These are phyloP conservation scores for Synchytrium microbalum DNA, from an alignment of 371 early-diverging fungal species.

Conservation along the genomic window DNA sequence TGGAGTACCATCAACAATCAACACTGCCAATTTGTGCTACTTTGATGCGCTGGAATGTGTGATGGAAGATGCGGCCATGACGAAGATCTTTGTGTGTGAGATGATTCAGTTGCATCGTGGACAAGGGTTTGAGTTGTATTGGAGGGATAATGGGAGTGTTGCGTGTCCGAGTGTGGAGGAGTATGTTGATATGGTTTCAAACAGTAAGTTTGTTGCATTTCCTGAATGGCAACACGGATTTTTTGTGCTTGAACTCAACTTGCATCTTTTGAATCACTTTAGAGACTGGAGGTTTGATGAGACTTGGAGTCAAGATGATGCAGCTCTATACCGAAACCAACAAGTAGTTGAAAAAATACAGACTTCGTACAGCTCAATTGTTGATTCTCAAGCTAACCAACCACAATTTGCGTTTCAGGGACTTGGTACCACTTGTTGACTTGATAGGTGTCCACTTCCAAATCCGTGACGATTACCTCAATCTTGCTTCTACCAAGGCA, in stretches of 20 bases:
- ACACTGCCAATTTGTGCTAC: constrained; percentile 86
- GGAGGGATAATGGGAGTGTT: constrained; percentile 65
- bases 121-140: constrained; percentile 86
- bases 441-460: constrained; percentile 89
- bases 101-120: constrained; percentile 84
- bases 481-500: constrained; percentile 74
- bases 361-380: neutral
- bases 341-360: constrained; percentile 5
- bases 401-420: too few relatives aligned
- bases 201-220: constrained; percentile 55
- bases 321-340: constrained; percentile 29
- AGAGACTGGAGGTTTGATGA: constrained; percentile 93
- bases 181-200: constrained; percentile 81
- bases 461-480: constrained; percentile 94
- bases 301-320: constrained; percentile 89
- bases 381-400: neutral
- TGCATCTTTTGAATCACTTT: constrained; percentile 3
- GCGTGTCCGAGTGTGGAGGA: constrained; percentile 80
- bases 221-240: neutral
- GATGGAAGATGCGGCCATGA: constrained; percentile 37
- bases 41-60: constrained; percentile 81
- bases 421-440: constrained; percentile 74
- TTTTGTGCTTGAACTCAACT: constrained; percentile 2
- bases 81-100: constrained; percentile 82
- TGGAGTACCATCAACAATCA: constrained; percentile 85